Percentiles rank a stretch among this genome's conserved stretches.
phyloP scores from a whole-genome alignment of 2,329 filamentous ascomycete species.

The Emergomyces orientalis region DNA sequence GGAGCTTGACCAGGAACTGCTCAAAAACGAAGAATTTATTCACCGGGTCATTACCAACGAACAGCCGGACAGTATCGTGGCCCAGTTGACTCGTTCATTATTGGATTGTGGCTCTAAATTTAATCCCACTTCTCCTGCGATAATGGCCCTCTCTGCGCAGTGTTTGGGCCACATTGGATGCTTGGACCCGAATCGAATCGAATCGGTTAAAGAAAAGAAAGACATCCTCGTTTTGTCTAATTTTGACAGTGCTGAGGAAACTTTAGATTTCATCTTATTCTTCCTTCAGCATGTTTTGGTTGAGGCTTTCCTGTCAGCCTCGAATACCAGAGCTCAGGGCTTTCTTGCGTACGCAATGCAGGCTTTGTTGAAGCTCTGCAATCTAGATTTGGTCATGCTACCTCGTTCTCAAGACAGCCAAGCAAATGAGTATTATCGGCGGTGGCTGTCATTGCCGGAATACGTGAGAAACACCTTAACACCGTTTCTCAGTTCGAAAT shows the following conservation, averaged over 20 bases:
- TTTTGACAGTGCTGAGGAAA: constrained; percentile 68
- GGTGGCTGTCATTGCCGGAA: constrained; percentile 72
- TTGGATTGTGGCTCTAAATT: constrained; percentile 81
- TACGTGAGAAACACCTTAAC: constrained; percentile 70
- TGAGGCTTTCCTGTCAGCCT: constrained; percentile 81
- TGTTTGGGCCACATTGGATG: constrained; percentile 86
- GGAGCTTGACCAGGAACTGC: constrained; percentile 67
- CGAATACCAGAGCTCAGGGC: constrained; percentile 77
- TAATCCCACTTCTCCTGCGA: constrained; percentile 55
- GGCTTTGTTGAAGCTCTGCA: constrained; percentile 69
- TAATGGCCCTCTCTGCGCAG: constrained; percentile 65
- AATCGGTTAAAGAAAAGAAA: constrained; percentile 65
- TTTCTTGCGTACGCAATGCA: constrained; percentile 95
- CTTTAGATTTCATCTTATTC: constrained; percentile 75
- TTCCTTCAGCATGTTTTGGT: constrained; percentile 81
- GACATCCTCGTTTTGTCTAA: constrained; percentile 84
- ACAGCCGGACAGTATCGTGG: constrained; percentile 65
- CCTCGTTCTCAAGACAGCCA: constrained; percentile 45
- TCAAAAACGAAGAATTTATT: constrained; percentile 63
- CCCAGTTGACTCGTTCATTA: constrained; percentile 63
- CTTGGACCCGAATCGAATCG: constrained; percentile 80
- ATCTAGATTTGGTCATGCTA: constrained; percentile 53
- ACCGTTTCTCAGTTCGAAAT: constrained; percentile 79
- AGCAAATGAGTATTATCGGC: constrained; percentile 53
- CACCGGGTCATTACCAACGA: constrained; percentile 74